Conservation (phyloP, 352 stramenopile species). For the Globisporangium camurandrum region DNA sequence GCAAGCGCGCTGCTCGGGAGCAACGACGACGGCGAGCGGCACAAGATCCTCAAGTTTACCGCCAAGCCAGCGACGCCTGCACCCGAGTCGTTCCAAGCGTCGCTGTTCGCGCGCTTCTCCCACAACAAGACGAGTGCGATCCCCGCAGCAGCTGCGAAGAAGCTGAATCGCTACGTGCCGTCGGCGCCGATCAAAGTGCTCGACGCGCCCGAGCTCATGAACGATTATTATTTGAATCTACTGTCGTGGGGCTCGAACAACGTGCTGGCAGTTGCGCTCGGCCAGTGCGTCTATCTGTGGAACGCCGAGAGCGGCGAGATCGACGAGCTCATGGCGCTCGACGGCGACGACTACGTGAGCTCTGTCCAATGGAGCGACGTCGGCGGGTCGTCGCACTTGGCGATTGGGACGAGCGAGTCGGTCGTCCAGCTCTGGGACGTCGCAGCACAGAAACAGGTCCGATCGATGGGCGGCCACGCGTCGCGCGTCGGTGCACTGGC, state of each 20-base stretch:
- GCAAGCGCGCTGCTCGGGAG: conserved; percentile 80
- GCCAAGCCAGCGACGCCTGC: conserved; percentile 93
- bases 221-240: conserved; percentile 99
- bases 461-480: conserved; percentile 89
- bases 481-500: conserved; percentile 91
- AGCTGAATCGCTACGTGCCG: conserved; percentile 93
- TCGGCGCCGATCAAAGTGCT: conserved; percentile 94
- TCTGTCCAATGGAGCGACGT: conserved; percentile 95
- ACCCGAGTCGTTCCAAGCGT: conserved; percentile 92
- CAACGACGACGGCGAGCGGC: conserved; percentile 58
- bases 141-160: conserved; percentile 64
- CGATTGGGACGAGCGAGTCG: conserved; percentile 93
- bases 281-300: conserved; percentile 97
- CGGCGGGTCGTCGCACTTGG: conserved; percentile 75
- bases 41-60: conserved; percentile 97
- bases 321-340: conserved; percentile 88
- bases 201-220: conserved; percentile 96
- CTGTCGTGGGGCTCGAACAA: conserved; percentile 97
- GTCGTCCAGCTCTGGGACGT: conserved; percentile 98
- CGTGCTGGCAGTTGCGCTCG: conserved; percentile 95
- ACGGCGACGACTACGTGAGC: conserved; percentile 93
- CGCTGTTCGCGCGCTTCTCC: conserved; percentile 89
- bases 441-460: conserved; percentile 86
- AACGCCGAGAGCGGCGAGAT: conserved; percentile 95
- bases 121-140: conserved; percentile 90